Conservation (phyloP, 768 basidiomycete genomes). For the Harrya chromipes region DNA sequence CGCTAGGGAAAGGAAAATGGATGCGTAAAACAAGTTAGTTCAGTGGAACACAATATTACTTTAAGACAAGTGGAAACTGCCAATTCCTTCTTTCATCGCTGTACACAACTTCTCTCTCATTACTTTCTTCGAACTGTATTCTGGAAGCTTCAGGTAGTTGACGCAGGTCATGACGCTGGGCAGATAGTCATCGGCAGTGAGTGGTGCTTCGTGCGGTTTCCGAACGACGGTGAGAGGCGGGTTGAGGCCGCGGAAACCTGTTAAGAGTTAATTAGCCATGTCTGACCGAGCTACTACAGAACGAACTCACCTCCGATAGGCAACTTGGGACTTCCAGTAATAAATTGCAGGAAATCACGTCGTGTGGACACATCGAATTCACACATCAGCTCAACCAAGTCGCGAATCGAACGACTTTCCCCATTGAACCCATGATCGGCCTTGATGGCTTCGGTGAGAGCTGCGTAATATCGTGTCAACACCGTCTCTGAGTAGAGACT, state of each 20-base stretch:
- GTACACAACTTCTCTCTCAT: constrained; percentile 79
- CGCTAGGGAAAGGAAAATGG: constrained; percentile 9
- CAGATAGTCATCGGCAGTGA: constrained; percentile 90
- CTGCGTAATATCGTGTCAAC: constrained; percentile 38
- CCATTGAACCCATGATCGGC: constrained; percentile 98
- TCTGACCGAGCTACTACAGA: not conserved
- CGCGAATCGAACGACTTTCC: constrained; percentile 87
- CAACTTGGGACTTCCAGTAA: constrained; percentile 94
- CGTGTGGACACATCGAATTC: constrained; percentile 70
- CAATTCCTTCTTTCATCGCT: constrained; percentile 92
- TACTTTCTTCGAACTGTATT: constrained; percentile 84
- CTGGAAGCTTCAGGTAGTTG: constrained; percentile 93
- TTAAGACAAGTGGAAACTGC: constrained; percentile 95
- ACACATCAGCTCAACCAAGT: constrained; percentile 84
- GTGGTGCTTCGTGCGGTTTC: constrained; percentile 90
- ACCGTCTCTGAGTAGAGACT: not conserved
- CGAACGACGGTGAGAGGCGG: constrained; percentile 95
- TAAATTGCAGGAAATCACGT: constrained; percentile 91
- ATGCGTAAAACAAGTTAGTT: constrained; percentile 25
- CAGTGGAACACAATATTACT: constrained; percentile 24
- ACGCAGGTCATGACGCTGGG: constrained; percentile 99
- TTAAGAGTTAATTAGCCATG: not conserved
- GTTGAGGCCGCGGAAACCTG: constrained; percentile 92
- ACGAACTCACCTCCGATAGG: constrained; percentile 82
- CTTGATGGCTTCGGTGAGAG: constrained; percentile 85